Evolutionary conservation across 225 moss, liverwort and hornwort species (phyloP).

Genomic region (Marchantia paleacea): DNA sequence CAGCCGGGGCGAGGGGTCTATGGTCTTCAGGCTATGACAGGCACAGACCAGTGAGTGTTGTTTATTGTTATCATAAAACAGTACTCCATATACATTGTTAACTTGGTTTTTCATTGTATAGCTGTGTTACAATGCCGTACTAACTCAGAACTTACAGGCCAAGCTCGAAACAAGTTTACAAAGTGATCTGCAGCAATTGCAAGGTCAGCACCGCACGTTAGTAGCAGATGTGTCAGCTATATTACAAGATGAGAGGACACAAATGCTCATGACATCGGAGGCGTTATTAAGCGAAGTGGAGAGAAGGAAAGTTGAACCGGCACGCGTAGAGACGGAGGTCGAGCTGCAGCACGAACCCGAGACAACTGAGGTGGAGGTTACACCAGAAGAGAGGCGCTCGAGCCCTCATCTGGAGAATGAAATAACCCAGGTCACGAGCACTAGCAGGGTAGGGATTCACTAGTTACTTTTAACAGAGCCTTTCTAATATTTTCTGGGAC

Average conservation of each 20-base stretch:
- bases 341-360: conserved; percentile 1
- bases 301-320: conserved; percentile 17
- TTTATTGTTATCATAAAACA: too few relatives aligned
- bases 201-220: conserved; percentile 19
- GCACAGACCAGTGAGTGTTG: too few relatives aligned
- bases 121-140: neutral
- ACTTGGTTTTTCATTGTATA: neutral
- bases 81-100: too few relatives aligned
- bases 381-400: neutral
- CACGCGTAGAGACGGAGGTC: conserved; percentile 1
- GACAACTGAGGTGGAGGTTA: neutral
- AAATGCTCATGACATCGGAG: conserved; percentile 15
- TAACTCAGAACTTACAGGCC: conserved; percentile 20
- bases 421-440: neutral
- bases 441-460: conserved; percentile 19
- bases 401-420: conserved; percentile 17
- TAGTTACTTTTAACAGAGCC: neutral
- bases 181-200: conserved; percentile 32
- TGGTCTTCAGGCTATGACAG: too few relatives aligned
- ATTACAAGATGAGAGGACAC: conserved; percentile 27
- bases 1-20: too few relatives aligned
- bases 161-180: conserved; percentile 8
- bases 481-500: neutral
- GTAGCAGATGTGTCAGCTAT: conserved; percentile 20
- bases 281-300: conserved; percentile 22